These are phyloP conservation scores for Amaranthus tricolor DNA, from an alignment of 179 eudicot species.

Conservation along the genomic window DNA sequence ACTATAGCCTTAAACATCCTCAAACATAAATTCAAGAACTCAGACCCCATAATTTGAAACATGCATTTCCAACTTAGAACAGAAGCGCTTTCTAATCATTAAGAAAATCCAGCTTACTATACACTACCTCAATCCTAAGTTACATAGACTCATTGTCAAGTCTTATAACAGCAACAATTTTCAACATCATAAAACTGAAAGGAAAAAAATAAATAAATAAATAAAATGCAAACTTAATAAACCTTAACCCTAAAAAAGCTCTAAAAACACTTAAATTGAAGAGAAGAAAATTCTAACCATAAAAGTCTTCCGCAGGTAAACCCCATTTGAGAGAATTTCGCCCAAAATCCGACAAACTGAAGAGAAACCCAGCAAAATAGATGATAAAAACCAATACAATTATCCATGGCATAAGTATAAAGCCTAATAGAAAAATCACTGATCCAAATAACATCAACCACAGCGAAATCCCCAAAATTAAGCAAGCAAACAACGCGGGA, in stretches of 20 bases:
- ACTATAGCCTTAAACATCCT: neutral
- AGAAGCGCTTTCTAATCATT: neutral
- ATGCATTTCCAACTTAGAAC: neutral
- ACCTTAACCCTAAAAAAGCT: no score
- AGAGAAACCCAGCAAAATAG: slow-evolving; percentile 49
- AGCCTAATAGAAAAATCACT: slow-evolving; percentile 51
- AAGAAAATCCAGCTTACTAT: neutral
- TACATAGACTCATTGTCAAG: neutral
- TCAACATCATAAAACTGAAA: neutral
- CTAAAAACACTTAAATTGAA: neutral
- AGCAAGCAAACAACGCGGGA: slow-evolving; percentile 49
- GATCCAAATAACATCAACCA: slow-evolving; percentile 65
- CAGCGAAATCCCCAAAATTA: slow-evolving; percentile 57
- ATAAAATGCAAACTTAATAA: neutral
- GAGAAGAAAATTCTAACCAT: slow-evolving; percentile 19
- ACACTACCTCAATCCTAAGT: no score
- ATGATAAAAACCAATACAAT: slow-evolving; percentile 46
- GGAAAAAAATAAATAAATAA: neutral
- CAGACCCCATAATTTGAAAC: neutral
- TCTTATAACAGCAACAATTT: neutral
- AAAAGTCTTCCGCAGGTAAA: slow-evolving; percentile 10
- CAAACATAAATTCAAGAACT: neutral
- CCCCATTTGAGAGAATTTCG: slow-evolving; percentile 34
- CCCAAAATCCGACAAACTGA: slow-evolving; percentile 54
- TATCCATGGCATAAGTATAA: slow-evolving; percentile 62